Evolutionary conservation across 306 rosid genomes (phyloP).

Genomic region (Styphnolobium japonicum): DNA sequence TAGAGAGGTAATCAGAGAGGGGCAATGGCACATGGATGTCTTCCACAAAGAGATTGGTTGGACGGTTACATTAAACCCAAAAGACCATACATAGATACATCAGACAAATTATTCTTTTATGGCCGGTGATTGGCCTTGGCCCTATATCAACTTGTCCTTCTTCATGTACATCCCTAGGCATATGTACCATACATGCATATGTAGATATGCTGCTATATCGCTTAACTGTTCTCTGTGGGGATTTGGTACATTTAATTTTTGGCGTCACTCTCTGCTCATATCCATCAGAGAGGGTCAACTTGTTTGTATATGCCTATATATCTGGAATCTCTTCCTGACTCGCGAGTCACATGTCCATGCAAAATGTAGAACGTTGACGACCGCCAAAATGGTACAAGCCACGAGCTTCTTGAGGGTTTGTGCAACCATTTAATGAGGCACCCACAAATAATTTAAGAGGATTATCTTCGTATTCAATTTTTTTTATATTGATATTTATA

Average conservation of each 20-base stretch:
- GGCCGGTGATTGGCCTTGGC: constrained; percentile 52
- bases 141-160: constrained; percentile 4
- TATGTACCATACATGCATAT: constrained; percentile 8
- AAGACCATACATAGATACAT: background rate
- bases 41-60: constrained; percentile 30
- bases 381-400: constrained; percentile 81
- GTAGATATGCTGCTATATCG: background rate
- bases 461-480: no score
- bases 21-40: constrained; percentile 20
- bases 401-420: constrained; percentile 45
- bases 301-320: background rate
- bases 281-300: constrained; percentile 14
- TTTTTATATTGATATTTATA: no score
- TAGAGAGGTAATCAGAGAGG: no score
- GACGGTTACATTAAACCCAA: constrained; percentile 32
- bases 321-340: background rate
- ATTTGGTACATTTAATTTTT: constrained; percentile 1
- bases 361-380: constrained; percentile 5
- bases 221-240: background rate
- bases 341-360: constrained; percentile 16
- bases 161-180: no score
- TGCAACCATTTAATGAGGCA: constrained; percentile 14
- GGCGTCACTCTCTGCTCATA: background rate
- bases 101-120: constrained; percentile 26
- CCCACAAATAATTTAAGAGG: no score